These are phyloP conservation scores for Kokia cookei DNA, from an alignment of 441 rosid species.

Conservation along the genomic window DNA sequence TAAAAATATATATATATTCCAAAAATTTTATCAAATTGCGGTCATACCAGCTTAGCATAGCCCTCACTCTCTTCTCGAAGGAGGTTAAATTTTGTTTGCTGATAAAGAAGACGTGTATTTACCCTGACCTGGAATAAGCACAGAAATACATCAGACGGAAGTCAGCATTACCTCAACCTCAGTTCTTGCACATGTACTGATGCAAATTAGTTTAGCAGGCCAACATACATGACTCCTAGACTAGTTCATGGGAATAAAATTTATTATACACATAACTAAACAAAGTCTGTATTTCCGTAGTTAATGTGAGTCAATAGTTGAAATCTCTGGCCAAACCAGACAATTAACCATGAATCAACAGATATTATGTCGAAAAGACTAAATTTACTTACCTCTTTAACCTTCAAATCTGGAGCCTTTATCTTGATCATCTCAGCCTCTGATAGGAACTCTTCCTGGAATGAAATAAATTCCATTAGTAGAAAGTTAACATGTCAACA, in stretches of 20 bases:
- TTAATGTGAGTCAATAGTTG: background rate
- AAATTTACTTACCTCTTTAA: conserved; percentile 80
- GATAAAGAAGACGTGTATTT: conserved; percentile 98
- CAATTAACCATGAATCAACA: background rate
- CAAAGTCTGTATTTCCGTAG: background rate
- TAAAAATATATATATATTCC: background rate
- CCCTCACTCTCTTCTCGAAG: conserved; percentile 99
- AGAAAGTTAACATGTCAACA: background rate
- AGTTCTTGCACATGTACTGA: background rate
- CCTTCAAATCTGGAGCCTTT: conserved; percentile 97
- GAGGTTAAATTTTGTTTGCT: conserved; percentile 98
- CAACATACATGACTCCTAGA: background rate
- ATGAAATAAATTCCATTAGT: conserved; percentile 10
- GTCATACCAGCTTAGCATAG: conserved; percentile 94
- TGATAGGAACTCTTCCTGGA: conserved; percentile 96
- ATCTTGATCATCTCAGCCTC: conserved; percentile 99
- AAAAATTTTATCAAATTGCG: conserved; percentile 1
- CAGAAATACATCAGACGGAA: conserved; percentile 6
- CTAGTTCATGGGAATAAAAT: background rate
- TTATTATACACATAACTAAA: background rate
- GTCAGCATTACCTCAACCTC: background rate
- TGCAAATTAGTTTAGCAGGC: background rate
- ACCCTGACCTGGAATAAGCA: conserved; percentile 82
- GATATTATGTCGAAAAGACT: background rate
- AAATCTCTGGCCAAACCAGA: background rate